Base-by-base conservation (phyloP, 345 rosid species). In the Syzygium aromaticum region DNA sequence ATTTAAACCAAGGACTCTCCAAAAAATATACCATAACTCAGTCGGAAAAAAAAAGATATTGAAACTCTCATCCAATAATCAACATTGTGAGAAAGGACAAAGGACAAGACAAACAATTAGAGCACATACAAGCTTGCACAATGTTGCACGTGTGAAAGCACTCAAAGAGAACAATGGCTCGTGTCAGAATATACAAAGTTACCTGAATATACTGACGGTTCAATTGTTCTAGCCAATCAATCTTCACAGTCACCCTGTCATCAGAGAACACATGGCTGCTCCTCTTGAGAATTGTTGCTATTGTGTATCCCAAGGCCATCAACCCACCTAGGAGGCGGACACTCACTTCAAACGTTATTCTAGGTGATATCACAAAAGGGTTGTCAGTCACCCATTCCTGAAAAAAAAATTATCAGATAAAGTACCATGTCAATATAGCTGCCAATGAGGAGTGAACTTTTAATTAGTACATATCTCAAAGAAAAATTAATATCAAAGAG, bases 281-380 rank as follows among this genome's bases (percentile, higher is more conserved):
- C 90, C 99, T 93, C 93, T 96, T 95, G 88, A 98, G 99, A 88
- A 98, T 98, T 85, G 98, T 87, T 86, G 99, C 97, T 91, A 98
- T 96, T 78, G 99, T 98, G 90, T 98, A 98, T 88, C 98, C 99
- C 90, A 98, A 87, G 63, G 99, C 98, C 99, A 98, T 98, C 84
- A 98, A 94, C 88, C 99, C 99, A 90, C 99, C 99, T 85, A 98
- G 99, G 87, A 98, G 98, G 84, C 99, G 98, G 84, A 98, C 99
- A 56, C 97, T 94, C 77, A 96, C 99, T 95, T 96, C 99, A 92
- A 98, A 98, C 25, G 98, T 96, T 89, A 98, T 98, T 91, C 99
- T 94, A 83, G 99, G 99, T 54, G 99, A 98, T 91, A 98, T 98
- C 57, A 98, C 98, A 92, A 98, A 98, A 57, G 99, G 99, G 89